Evolutionary conservation across 768 basidiomycete genomes (phyloP).

Genomic region (Tricholoma sp.): DNA sequence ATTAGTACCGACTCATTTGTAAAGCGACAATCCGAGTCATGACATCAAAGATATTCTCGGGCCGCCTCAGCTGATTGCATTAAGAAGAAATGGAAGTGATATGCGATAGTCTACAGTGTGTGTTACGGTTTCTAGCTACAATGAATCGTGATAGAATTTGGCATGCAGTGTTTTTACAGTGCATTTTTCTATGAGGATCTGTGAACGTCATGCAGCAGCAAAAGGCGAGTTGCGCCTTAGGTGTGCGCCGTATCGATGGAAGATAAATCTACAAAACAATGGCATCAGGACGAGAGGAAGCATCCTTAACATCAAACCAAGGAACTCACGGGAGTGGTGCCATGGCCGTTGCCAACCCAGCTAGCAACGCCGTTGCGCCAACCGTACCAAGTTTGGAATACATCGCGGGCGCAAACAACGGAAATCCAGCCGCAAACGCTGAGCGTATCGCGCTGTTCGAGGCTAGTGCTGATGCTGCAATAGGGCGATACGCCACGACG

Average conservation of each 20-base stretch:
- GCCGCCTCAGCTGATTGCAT: too few species aligned
- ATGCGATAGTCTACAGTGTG: too few species aligned
- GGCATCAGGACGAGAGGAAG: not conserved
- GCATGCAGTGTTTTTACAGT: too few species aligned
- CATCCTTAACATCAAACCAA: too few species aligned
- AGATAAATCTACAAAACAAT: slow-evolving; percentile 34
- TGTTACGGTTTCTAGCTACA: too few species aligned
- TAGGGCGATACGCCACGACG: slow-evolving; percentile 61
- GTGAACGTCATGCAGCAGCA: slow-evolving; percentile 12
- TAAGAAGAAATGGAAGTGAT: too few species aligned
- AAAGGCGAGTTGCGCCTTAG: slow-evolving; percentile 41
- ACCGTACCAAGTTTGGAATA: slow-evolving; percentile 66
- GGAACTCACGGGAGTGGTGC: slow-evolving; percentile 53
- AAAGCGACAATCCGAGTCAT: too few species aligned
- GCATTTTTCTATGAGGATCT: too few species aligned
- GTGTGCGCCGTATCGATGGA: slow-evolving; percentile 40
- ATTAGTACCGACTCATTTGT: too few species aligned
- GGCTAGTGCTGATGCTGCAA: slow-evolving; percentile 64
- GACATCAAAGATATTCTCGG: too few species aligned
- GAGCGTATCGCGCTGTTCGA: slow-evolving; percentile 61
- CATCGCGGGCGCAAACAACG: slow-evolving; percentile 59
- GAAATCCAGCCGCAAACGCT: slow-evolving; percentile 57
- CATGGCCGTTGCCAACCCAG: slow-evolving; percentile 56
- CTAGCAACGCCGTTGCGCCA: slow-evolving; percentile 68
- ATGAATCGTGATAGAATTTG: too few species aligned